A percentile compares a stretch with the other conserved stretches of the same genome.
Conservation (phyloP, 495 filamentous ascomycete genomes). For the Penicillium nucicola region DNA sequence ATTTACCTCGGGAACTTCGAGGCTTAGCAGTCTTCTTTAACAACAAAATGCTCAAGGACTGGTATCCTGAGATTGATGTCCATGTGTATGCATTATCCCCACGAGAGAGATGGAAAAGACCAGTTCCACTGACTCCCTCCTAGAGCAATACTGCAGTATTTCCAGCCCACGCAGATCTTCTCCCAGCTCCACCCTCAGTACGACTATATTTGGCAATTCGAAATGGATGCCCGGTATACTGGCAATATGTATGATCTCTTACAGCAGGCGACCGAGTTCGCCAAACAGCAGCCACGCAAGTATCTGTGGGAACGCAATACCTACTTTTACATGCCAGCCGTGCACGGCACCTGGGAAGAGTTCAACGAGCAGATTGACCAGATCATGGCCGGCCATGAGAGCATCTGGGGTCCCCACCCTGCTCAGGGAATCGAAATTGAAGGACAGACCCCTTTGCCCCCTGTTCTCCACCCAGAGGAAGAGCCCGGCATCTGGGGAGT, state of each 20-base stretch:
- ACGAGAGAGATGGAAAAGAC: not conserved
- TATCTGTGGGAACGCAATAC: constrained; percentile 71
- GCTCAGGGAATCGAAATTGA: constrained; percentile 28
- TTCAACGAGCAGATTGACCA: constrained; percentile 7
- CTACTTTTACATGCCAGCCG: constrained; percentile 61
- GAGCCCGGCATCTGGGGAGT: constrained; percentile 67
- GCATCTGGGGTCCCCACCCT: constrained; percentile 59
- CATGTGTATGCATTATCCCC: constrained; percentile 8
- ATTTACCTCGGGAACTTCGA: constrained; percentile 61
- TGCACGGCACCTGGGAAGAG: constrained; percentile 46
- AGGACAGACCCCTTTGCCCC: constrained; percentile 52
- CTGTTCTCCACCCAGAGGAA: constrained; percentile 42
- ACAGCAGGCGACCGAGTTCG: constrained; percentile 54
- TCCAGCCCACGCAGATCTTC: constrained; percentile 34
- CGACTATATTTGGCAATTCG: constrained; percentile 71
- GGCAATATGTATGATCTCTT: constrained; percentile 62
- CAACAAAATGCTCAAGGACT: constrained; percentile 32
- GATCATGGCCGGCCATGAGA: not conserved
- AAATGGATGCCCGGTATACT: constrained; percentile 64
- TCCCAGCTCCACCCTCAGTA: constrained; percentile 58
- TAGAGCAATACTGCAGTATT: constrained; percentile 17
- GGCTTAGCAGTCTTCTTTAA: constrained; percentile 60
- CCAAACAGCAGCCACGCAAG: constrained; percentile 57
- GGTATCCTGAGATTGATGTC: constrained; percentile 13
- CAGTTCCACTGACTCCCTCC: not conserved